These are phyloP conservation scores for Smallanthus sonchifolius DNA, from an alignment of 129 eudicot species.

Conservation along the genomic window DNA sequence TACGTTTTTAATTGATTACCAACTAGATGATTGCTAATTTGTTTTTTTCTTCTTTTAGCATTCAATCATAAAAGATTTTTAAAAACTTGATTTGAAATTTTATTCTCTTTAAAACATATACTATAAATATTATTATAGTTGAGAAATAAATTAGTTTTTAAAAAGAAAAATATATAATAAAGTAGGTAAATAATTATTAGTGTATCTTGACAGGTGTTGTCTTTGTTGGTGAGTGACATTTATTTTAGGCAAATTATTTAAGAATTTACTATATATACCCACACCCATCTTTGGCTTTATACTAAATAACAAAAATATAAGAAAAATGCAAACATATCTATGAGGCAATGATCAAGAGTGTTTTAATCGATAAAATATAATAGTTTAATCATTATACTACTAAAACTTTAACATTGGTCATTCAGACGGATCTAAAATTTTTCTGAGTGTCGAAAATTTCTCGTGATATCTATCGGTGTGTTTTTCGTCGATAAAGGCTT, in stretches of 20 bases:
- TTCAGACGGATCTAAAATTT: too few species aligned
- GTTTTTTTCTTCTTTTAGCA: neutral
- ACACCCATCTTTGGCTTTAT: neutral
- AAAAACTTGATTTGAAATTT: neutral
- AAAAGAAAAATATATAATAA: neutral
- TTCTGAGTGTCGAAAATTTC: too few species aligned
- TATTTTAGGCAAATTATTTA: constrained; percentile 8
- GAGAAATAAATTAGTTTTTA: neutral
- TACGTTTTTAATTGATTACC: neutral
- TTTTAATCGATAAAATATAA: neutral
- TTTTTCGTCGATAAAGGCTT: too few species aligned
- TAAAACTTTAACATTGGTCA: too few species aligned
- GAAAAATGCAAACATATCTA: neutral
- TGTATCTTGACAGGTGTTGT: constrained; percentile 1
- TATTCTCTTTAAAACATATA: too few species aligned
- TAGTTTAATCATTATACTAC: too few species aligned
- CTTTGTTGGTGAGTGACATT: constrained; percentile 22
- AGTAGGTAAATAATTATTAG: constrained; percentile 1
- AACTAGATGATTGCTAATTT: neutral
- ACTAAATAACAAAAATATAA: neutral
- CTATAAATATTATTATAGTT: neutral
- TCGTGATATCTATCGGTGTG: too few species aligned
- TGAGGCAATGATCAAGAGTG: neutral
- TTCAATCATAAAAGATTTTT: neutral
- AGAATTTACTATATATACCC: constrained; percentile 10